phyloP scores from a whole-genome alignment of 805 yeast species.

The Candida sphagnicola region DNA sequence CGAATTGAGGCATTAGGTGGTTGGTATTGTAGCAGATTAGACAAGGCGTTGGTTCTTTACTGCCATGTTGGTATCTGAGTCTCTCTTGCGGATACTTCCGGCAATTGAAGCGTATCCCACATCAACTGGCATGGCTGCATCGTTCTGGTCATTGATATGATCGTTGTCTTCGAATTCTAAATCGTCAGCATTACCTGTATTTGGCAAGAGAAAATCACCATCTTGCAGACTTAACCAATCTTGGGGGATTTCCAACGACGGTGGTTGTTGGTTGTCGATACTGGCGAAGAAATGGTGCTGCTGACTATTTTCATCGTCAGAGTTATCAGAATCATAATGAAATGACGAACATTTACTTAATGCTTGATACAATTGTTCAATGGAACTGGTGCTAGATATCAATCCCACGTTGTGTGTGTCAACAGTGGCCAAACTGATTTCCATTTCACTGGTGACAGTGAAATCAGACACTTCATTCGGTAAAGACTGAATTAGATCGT shows the following conservation, averaged over 20 bases:
- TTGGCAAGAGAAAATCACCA: conserved; percentile 9
- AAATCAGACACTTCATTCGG: neutral
- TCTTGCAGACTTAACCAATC: conserved; percentile 15
- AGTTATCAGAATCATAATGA: conserved; percentile 25
- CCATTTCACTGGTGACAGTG: conserved; percentile 6
- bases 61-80: conserved; percentile 14
- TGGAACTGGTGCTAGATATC: too few relatives aligned
- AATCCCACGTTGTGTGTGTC: too few relatives aligned
- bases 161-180: conserved; percentile 20
- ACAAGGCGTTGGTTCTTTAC: conserved; percentile 9
- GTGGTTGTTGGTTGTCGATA: conserved; percentile 12
- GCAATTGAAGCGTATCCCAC: conserved; percentile 34
- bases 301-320: conserved; percentile 13
- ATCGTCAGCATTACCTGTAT: conserved; percentile 37
- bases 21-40: too few relatives aligned
- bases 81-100: conserved; percentile 28
- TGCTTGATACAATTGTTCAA: conserved; percentile 24
- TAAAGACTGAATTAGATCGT: conserved; percentile 10
- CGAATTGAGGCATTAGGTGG: too few relatives aligned
- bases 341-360: conserved; percentile 36
- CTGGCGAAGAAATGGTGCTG: conserved; percentile 6
- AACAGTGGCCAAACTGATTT: too few relatives aligned
- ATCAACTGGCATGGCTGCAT: conserved; percentile 41
- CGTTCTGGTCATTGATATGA: conserved; percentile 13
- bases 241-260: conserved; percentile 20